Percentiles rank a stretch among this genome's conserved stretches.
Conservation (phyloP, 495 filamentous ascomycete genomes). For the Lasiosphaeria ovina region DNA sequence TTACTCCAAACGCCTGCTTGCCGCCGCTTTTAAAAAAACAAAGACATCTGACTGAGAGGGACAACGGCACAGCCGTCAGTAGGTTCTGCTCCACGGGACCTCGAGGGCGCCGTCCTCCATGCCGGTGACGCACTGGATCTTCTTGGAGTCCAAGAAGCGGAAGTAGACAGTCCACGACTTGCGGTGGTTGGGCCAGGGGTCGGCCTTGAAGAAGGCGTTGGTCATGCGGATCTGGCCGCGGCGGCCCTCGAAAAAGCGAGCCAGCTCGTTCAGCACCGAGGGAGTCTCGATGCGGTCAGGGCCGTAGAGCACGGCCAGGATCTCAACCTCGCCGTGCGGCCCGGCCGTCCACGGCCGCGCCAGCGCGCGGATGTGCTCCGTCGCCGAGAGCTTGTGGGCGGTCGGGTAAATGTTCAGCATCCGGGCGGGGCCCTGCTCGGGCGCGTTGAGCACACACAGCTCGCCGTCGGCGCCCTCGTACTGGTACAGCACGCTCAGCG, state of each 20-base stretch:
- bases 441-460: too few relatives aligned
- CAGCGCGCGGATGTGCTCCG: conserved; percentile 5
- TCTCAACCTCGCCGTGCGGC: conserved; percentile 17
- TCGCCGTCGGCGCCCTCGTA: conserved; percentile 12
- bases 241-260: conserved; percentile 22
- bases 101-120: conserved; percentile 31
- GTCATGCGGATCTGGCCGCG: conserved; percentile 28
- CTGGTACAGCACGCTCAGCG: conserved; percentile 24
- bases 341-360: conserved; percentile 15
- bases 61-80: neutral
- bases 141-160: conserved; percentile 21
- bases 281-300: conserved; percentile 22
- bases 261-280: conserved; percentile 23
- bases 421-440: conserved; percentile 3
- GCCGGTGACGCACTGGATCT: conserved; percentile 27
- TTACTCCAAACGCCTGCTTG: too few relatives aligned
- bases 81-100: conserved; percentile 23
- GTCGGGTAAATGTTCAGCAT: conserved; percentile 10
- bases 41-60: too few relatives aligned
- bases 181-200: conserved; percentile 22
- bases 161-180: conserved; percentile 32
- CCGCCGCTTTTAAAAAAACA: too few relatives aligned
- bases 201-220: conserved; percentile 24
- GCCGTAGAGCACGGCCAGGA: conserved; percentile 27
- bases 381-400: neutral